Base-by-base conservation (phyloP, 2,329 filamentous ascomycete genomes). In the Penicillium psychrosexuale region DNA sequence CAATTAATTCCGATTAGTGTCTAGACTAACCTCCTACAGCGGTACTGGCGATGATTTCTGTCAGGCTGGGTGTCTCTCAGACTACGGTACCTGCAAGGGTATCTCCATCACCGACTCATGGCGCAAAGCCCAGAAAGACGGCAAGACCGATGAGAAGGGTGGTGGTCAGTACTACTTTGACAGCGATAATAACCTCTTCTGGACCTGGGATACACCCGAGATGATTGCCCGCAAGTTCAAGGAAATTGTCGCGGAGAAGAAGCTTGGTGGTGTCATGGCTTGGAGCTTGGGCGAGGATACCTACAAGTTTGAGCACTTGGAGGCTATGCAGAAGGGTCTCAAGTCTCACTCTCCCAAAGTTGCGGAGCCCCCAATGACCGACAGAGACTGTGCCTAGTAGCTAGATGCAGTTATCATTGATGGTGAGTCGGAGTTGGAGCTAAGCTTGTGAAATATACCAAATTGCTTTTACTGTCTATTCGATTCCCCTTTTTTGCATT, bases 141-240 rank as follows among this genome's bases (percentile, higher is more conserved):
- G 84, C 1, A 66, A 67, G 44, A 84, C 83, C 30, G 88, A 91
- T 59, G 69, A 78, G 2, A 61, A 73, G 2, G 71, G 75, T 2
- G 88, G 87, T 19, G 88, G 86, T 0, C 81, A 85, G 67, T 90
- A 87, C 67, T 90, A 83, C 71, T 88, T 82, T 78, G 88, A 91
- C 65, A 56, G 67, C 0, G 59, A 73, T 5, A 77, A 83, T 60
- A 72, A 80, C 51, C 68, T 86, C 30, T 91, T 88, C 80, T 91
- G 88, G 88, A 86, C 86, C 0, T 91, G 85, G 77, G 89, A 91
- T 57, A 88, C 84, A 0, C 77, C 80, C 0, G 76, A 78, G 8
- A 77, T 84, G 12, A 85, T 91, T 47, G 62, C 69, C 12, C 74
- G 76, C 53, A 91, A 91, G 73, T 83, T 90, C 55, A 72, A 78